Percentiles rank a stretch among this genome's conserved stretches.
Conservation (phyloP, 2,329 filamentous ascomycete genomes). For the Byssothecium circinans region DNA sequence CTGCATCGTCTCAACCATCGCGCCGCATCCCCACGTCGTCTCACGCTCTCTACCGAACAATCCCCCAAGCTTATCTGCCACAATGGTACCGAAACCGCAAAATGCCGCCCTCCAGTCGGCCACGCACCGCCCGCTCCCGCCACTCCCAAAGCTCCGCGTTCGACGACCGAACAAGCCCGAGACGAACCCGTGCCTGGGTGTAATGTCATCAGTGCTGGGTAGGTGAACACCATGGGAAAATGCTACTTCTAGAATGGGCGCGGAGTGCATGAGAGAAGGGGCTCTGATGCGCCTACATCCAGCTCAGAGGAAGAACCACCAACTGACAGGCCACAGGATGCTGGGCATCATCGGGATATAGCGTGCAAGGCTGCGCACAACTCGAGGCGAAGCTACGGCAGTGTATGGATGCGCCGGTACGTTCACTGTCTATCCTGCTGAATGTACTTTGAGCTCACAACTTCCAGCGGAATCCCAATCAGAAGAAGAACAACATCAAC, state of each 20-base stretch:
- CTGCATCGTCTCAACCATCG: neutral
- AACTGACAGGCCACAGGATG: slow-evolving; percentile 60
- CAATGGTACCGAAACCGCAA: slow-evolving; percentile 43
- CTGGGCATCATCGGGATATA: slow-evolving; percentile 80
- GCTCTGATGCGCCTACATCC: neutral
- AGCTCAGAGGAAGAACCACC: slow-evolving; percentile 13
- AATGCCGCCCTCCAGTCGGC: slow-evolving; percentile 36
- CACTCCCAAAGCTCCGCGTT: slow-evolving; percentile 65
- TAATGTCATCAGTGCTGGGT: slow-evolving; percentile 70
- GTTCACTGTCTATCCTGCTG: slow-evolving; percentile 26
- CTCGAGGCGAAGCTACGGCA: slow-evolving; percentile 63
- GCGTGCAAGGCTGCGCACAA: slow-evolving; percentile 59
- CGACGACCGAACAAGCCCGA: slow-evolving; percentile 64
- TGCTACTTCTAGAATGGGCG: neutral
- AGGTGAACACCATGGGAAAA: slow-evolving; percentile 23
- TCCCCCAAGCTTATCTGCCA: slow-evolving; percentile 9
- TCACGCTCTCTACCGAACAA: neutral
- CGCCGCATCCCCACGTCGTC: slow-evolving; percentile 3
- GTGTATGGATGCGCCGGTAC: slow-evolving; percentile 80
- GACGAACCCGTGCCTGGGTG: slow-evolving; percentile 64
- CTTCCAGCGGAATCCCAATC: slow-evolving; percentile 56
- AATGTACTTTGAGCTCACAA: neutral
- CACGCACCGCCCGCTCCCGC: slow-evolving; percentile 56
- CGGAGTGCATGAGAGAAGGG: neutral
- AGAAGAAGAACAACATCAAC: slow-evolving; percentile 81